A percentile compares a stretch with the other conserved stretches of the same genome.
Conservation (phyloP, 306 rosid species). For the Castanea crenata region DNA sequence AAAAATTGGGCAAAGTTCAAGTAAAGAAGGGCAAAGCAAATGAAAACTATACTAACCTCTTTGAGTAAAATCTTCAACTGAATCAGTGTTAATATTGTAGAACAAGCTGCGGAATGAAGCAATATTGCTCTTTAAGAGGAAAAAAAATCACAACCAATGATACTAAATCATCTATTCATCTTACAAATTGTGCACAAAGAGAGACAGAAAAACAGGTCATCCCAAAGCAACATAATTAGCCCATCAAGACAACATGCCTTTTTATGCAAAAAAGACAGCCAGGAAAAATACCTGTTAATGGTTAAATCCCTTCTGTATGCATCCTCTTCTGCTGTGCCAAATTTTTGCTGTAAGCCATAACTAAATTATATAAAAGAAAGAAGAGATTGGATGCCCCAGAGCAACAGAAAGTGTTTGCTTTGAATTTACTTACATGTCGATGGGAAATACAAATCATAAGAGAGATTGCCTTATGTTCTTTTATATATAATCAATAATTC, state of each 20-base stretch:
- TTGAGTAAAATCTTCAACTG: conserved; percentile 80
- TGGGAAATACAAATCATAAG: not conserved
- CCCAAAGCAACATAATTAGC: conserved; percentile 7
- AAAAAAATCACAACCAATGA: conserved; percentile 5
- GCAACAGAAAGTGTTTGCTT: not conserved
- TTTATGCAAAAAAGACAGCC: not conserved
- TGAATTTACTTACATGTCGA: not conserved
- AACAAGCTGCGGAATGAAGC: conserved; percentile 57
- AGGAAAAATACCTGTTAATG: conserved; percentile 69
- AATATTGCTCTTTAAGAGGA: not conserved
- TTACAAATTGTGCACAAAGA: conserved; percentile 1
- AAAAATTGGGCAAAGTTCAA: not conserved
- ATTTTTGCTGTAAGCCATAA: conserved; percentile 63
- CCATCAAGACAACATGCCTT: conserved; percentile 8
- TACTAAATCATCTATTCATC: conserved; percentile 22
- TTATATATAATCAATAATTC: not conserved
- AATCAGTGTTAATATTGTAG: conserved; percentile 75
- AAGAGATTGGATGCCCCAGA: not conserved
- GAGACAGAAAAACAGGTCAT: not conserved
- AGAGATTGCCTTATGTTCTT: not conserved
- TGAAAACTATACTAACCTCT: conserved; percentile 55
- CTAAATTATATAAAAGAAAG: conserved; percentile 6
- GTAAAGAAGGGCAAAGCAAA: conserved; percentile 14
- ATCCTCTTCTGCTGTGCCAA: conserved; percentile 90
- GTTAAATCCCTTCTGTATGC: conserved; percentile 96